Percentiles rank a stretch among this genome's conserved stretches.
phyloP scores from a whole-genome alignment of 139 green algal species.

The Coccomyxa sp. region DNA sequence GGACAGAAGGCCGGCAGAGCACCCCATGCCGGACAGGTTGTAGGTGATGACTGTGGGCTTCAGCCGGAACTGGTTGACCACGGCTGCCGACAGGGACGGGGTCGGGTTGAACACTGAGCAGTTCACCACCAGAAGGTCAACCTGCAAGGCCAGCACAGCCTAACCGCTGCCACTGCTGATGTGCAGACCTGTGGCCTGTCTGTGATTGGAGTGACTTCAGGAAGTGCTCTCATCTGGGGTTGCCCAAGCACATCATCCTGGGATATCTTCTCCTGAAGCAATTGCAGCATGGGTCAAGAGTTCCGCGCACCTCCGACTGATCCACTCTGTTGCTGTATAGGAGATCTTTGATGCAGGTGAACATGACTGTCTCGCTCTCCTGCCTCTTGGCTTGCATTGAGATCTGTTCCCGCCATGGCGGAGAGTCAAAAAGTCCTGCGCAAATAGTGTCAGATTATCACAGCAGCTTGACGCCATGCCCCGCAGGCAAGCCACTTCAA shows the following conservation, averaged over 20 bases:
- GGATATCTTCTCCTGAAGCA: neutral
- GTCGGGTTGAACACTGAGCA: constrained; percentile 79
- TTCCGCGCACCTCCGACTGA: neutral
- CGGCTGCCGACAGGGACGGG: constrained; percentile 65
- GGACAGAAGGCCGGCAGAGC: constrained; percentile 78
- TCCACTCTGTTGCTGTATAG: neutral
- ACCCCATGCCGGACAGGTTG: constrained; percentile 77
- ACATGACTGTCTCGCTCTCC: constrained; percentile 49
- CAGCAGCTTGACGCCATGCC: too few relatives aligned
- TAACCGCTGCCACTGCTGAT: constrained; percentile 15
- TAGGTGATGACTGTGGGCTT: constrained; percentile 55
- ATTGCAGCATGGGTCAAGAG: neutral
- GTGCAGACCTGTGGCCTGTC: too few relatives aligned
- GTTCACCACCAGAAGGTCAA: constrained; percentile 79
- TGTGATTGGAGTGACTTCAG: too few relatives aligned
- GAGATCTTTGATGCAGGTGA: constrained; percentile 7
- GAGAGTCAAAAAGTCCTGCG: neutral
- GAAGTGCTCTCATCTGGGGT: neutral
- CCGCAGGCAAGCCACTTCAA: too few relatives aligned
- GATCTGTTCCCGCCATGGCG: too few relatives aligned
- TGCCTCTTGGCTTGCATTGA: constrained; percentile 18
- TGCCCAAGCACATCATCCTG: neutral
- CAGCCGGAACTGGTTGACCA: constrained; percentile 85
- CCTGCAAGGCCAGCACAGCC: constrained; percentile 59
- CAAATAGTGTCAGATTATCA: too few relatives aligned